These are phyloP conservation scores for Pyricularia pennisetigena DNA, from an alignment of 2,329 filamentous ascomycete genomes.

Conservation along the genomic window DNA sequence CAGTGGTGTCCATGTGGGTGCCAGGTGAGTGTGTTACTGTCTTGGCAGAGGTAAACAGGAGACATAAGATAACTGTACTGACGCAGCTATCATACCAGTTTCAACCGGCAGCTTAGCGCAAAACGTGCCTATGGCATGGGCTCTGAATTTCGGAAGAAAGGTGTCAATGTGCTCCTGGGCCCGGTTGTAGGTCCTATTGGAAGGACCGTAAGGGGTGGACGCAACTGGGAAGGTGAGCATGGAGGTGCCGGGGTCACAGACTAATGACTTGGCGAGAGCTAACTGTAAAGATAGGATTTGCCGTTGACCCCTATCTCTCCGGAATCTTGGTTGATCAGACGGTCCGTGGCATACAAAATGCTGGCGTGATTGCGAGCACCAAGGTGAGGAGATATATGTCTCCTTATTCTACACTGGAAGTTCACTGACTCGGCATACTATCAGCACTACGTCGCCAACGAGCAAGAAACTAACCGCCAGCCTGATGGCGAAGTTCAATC, in stretches of 20 bases:
- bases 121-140: constrained; percentile 65
- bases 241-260: neutral
- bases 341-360: constrained; percentile 58
- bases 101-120: constrained; percentile 63
- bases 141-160: constrained; percentile 65
- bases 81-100: constrained; percentile 25
- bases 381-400: constrained; percentile 25
- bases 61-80: neutral
- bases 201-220: constrained; percentile 47
- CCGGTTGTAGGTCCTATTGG: constrained; percentile 63
- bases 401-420: neutral
- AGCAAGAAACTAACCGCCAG: constrained; percentile 38
- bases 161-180: constrained; percentile 68
- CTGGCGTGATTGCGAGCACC: constrained; percentile 61
- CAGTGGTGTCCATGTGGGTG: constrained; percentile 29
- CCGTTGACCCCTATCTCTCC: constrained; percentile 53
- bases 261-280: neutral
- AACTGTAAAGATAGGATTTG: constrained; percentile 19
- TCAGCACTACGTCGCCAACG: constrained; percentile 56
- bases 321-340: constrained; percentile 36
- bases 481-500: constrained; percentile 37
- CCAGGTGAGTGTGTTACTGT: constrained; percentile 17
- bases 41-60: neutral
- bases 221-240: constrained; percentile 45
- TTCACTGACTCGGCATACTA: constrained; percentile 23